These are phyloP conservation scores for Conringia planisiliqua DNA, from an alignment of 345 rosid genomes.

Conservation along the genomic window DNA sequence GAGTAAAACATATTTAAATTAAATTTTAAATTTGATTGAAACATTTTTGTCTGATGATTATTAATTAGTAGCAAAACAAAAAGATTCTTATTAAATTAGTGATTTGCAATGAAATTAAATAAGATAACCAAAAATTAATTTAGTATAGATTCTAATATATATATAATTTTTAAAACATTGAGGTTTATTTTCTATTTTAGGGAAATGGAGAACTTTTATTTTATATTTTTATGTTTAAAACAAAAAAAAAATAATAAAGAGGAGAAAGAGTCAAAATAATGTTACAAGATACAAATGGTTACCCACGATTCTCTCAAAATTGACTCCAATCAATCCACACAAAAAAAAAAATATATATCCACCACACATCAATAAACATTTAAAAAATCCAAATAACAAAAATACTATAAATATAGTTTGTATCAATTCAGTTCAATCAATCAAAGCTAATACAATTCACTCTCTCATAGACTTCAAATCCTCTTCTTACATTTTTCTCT, in stretches of 20 bases:
- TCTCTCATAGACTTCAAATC: neutral
- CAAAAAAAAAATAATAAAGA: neutral
- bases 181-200: neutral
- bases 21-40: no score
- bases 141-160: no score
- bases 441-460: constrained; percentile 4
- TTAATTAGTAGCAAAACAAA: no score
- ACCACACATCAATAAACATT: neutral
- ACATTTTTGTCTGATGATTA: no score
- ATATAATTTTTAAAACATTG: no score
- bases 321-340: constrained; percentile 22
- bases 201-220: neutral
- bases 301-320: constrained; percentile 26
- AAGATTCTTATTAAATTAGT: no score
- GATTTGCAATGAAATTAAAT: no score
- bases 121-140: no score
- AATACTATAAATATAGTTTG: constrained; percentile 16
- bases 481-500: neutral
- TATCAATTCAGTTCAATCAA: constrained; percentile 19
- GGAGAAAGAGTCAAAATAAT: constrained; percentile 12
- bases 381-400: neutral
- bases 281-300: constrained; percentile 9
- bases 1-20: no score
- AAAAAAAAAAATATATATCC: neutral
- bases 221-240: neutral